phyloP scores from a whole-genome alignment of 1,139 yeast genomes.

The Suhomyces bolitotheri region DNA sequence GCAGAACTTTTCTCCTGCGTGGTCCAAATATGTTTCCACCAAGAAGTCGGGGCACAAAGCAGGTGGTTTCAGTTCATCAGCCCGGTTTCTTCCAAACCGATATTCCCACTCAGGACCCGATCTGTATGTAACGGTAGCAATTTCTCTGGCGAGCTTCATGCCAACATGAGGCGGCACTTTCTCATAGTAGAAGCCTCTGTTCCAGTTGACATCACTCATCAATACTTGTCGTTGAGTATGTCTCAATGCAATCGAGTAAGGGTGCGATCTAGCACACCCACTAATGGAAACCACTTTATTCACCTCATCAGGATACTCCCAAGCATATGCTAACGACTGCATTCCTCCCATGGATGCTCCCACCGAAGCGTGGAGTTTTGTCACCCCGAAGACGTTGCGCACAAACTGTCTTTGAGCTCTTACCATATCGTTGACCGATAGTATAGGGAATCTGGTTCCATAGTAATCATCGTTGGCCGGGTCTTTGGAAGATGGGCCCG shows the following conservation, averaged over 20 bases:
- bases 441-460: constrained; percentile 85
- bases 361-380: constrained; percentile 70
- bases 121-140: constrained; percentile 90
- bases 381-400: constrained; percentile 58
- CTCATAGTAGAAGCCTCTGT: constrained; percentile 80
- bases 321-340: constrained; percentile 88
- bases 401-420: constrained; percentile 80
- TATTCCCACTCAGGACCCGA: constrained; percentile 98
- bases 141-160: constrained; percentile 90
- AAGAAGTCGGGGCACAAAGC: constrained; percentile 91
- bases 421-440: constrained; percentile 87
- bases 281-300: constrained; percentile 72
- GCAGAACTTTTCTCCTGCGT: constrained; percentile 92
- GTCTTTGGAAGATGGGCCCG: constrained; percentile 85
- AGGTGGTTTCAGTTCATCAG: constrained; percentile 76
- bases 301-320: constrained; percentile 79
- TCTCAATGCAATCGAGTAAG: constrained; percentile 90
- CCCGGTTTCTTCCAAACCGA: constrained; percentile 84
- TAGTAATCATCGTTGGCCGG: constrained; percentile 68
- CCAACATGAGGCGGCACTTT: constrained; percentile 88
- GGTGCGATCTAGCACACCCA: constrained; percentile 93
- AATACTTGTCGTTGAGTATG: constrained; percentile 90
- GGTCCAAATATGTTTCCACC: constrained; percentile 90
- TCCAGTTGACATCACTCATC: constrained; percentile 96
- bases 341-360: constrained; percentile 98